Evolutionary conservation across 257 asterid species (phyloP).

Genomic region (Penstemon eatonii): DNA sequence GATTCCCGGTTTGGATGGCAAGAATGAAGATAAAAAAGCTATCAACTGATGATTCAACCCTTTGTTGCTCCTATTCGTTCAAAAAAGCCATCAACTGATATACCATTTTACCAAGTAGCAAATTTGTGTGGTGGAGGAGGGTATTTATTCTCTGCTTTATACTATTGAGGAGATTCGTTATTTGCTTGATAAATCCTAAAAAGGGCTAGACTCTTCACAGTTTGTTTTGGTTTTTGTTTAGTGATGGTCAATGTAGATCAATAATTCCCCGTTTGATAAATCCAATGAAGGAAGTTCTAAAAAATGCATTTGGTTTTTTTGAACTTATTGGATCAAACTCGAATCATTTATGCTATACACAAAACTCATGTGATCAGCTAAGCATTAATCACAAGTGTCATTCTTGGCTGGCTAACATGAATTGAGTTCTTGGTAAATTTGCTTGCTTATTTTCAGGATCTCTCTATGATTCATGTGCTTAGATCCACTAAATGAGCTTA

Average conservation of each 20-base stretch:
- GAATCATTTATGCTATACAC: too few relatives aligned
- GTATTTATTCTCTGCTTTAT: not conserved
- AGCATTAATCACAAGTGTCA: not conserved
- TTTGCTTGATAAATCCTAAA: slow-evolving; percentile 19
- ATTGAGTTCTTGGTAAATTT: not conserved
- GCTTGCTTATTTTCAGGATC: slow-evolving; percentile 1
- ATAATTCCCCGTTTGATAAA: not conserved
- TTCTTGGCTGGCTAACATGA: slow-evolving; percentile 4
- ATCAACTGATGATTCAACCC: not conserved
- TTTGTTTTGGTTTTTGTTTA: not conserved
- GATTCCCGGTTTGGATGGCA: slow-evolving; percentile 28
- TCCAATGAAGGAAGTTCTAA: slow-evolving; percentile 9
- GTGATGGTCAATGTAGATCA: slow-evolving; percentile 4
- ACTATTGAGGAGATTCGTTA: not conserved
- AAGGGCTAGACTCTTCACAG: slow-evolving; percentile 7
- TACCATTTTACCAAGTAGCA: not conserved
- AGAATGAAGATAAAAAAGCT: slow-evolving; percentile 23
- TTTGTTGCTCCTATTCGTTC: not conserved
- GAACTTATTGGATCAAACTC: too few relatives aligned
- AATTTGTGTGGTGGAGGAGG: not conserved
- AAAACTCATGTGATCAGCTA: too few relatives aligned
- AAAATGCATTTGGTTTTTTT: not conserved
- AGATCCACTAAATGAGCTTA: slow-evolving; percentile 26
- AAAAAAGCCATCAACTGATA: slow-evolving; percentile 14
- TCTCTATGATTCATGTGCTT: slow-evolving; percentile 24